Percentiles rank a stretch among this genome's conserved stretches.
Conservation (phyloP, 179 eudicot species). For the Gypsophila paniculata region DNA sequence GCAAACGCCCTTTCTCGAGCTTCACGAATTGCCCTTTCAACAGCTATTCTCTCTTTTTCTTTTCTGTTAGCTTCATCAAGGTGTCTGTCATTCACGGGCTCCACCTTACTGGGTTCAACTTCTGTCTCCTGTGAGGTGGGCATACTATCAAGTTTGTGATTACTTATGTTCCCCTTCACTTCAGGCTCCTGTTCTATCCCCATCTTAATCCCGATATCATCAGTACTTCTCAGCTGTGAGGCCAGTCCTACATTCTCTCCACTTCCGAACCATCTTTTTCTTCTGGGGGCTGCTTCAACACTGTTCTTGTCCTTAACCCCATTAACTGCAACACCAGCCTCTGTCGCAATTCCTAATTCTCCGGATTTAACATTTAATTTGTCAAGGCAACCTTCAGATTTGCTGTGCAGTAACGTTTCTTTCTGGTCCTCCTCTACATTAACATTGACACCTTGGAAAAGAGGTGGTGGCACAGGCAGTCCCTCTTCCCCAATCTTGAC, state of each 20-base stretch:
- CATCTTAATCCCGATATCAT: slow-evolving; percentile 28
- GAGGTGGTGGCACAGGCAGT: slow-evolving; percentile 33
- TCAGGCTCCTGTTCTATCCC: slow-evolving; percentile 34
- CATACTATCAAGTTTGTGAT: slow-evolving; percentile 27
- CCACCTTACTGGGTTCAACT: slow-evolving; percentile 31
- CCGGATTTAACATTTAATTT: slow-evolving; percentile 24
- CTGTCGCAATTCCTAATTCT: slow-evolving; percentile 28
- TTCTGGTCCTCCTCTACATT: slow-evolving; percentile 20
- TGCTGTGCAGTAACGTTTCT: slow-evolving; percentile 15
- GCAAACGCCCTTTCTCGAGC: slow-evolving; percentile 93
- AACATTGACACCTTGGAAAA: slow-evolving; percentile 33
- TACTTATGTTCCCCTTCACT: slow-evolving; percentile 20
- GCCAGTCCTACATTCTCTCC: slow-evolving; percentile 27
- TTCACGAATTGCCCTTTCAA: slow-evolving; percentile 87
- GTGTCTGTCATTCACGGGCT: slow-evolving; percentile 41
- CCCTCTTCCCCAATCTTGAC: slow-evolving; percentile 39
- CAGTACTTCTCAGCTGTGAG: slow-evolving; percentile 28
- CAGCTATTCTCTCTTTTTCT: slow-evolving; percentile 69
- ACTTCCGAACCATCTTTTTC: slow-evolving; percentile 41
- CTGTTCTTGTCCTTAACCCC: slow-evolving; percentile 30
- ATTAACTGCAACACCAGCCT: slow-evolving; percentile 26
- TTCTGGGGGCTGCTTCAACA: slow-evolving; percentile 37
- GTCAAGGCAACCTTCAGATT: slow-evolving; percentile 24
- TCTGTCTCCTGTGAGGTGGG: slow-evolving; percentile 31
- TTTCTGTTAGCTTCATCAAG: slow-evolving; percentile 43